Conservation (phyloP, 176 grass and related monocot genomes). For the Zizania latifolia region DNA sequence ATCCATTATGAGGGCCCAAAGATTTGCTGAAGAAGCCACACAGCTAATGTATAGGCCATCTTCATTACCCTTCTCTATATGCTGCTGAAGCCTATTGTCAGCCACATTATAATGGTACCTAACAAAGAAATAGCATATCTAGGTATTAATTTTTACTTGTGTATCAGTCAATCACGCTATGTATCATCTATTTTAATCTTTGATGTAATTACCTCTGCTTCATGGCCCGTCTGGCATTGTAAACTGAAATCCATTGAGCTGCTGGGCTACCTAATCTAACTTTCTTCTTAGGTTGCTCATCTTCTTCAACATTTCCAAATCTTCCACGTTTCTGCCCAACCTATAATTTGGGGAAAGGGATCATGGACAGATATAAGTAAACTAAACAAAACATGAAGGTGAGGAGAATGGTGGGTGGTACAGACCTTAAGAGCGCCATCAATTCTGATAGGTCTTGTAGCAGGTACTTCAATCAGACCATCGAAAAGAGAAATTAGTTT, state of each 20-base stretch:
- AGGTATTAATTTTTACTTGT: slow-evolving; percentile 1
- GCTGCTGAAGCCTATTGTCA: slow-evolving; percentile 78
- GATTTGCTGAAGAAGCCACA: slow-evolving; percentile 73
- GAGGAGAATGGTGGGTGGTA: not conserved
- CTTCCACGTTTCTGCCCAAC: slow-evolving; percentile 94
- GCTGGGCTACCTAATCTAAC: slow-evolving; percentile 74
- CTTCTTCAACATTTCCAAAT: slow-evolving; percentile 92
- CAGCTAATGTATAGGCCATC: slow-evolving; percentile 85
- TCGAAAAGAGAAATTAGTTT: slow-evolving; percentile 89
- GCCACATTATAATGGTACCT: slow-evolving; percentile 99
- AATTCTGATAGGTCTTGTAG: slow-evolving; percentile 78
- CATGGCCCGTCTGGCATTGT: slow-evolving; percentile 84
- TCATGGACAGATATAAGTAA: slow-evolving; percentile 8
- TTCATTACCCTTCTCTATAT: slow-evolving; percentile 89
- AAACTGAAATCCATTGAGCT: slow-evolving; percentile 92
- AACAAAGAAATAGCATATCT: slow-evolving; percentile 29
- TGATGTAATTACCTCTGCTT: slow-evolving; percentile 75
- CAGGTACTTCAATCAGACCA: slow-evolving; percentile 64
- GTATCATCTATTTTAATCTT: slow-evolving; percentile 16
- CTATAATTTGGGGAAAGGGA: slow-evolving; percentile 30
- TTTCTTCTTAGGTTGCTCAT: slow-evolving; percentile 92
- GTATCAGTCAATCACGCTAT: not conserved
- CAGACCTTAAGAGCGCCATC: slow-evolving; percentile 93
- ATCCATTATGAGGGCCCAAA: slow-evolving; percentile 99
- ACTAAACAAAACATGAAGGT: slow-evolving; percentile 23